These are phyloP conservation scores for Monilinia fructigena DNA, from an alignment of 2,329 filamentous ascomycete species.

Conservation along the genomic window DNA sequence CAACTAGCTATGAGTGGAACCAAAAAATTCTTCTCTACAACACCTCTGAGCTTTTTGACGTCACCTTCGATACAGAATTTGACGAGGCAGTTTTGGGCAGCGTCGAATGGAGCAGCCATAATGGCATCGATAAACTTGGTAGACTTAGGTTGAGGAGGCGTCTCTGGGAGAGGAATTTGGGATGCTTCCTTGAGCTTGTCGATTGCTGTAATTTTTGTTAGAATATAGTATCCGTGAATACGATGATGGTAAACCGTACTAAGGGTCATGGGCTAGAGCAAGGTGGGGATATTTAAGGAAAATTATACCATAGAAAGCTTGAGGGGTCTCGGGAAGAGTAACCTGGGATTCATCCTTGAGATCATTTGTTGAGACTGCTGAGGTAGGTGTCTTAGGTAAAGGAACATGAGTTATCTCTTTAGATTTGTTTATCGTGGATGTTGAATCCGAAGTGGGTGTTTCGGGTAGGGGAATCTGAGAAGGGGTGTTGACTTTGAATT, in stretches of 20 bases:
- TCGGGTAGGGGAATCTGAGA: not conserved
- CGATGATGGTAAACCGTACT: not conserved
- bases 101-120: not conserved
- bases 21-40: not conserved
- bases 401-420: not conserved
- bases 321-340: not conserved
- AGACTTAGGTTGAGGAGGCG: not conserved
- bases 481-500: not conserved
- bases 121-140: not conserved
- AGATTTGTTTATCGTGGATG: not conserved
- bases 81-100: not conserved
- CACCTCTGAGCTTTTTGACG: too few relatives aligned
- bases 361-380: not conserved
- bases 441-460: not conserved
- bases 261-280: not conserved
- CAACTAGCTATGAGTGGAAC: not conserved
- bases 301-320: not conserved
- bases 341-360: not conserved
- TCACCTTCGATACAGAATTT: not conserved
- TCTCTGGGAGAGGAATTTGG: not conserved
- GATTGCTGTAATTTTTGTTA: not conserved
- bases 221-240: not conserved
- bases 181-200: not conserved
- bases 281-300: not conserved
- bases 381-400: not conserved